Base-by-base conservation (phyloP, 345 rosid genomes). In the Salix brachista region DNA sequence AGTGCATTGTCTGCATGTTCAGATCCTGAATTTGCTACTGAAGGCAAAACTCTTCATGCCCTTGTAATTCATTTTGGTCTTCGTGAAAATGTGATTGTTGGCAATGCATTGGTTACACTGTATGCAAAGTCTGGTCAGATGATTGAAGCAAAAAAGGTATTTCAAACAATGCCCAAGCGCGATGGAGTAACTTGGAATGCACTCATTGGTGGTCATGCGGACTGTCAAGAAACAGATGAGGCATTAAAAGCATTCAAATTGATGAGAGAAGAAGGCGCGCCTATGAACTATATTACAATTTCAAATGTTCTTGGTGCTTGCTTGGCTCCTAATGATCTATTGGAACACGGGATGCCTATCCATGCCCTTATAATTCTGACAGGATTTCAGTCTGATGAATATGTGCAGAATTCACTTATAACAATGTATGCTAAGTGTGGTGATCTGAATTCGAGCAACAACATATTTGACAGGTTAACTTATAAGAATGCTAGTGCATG, bases 351-450 rank as follows among this genome's bases (percentile, higher is more conserved):
- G 75, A 88, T 82, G 87, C 86, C 94, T 44, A 83, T 91, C 68
- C 98, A 92, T 13, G 86, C 87, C 7, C 81, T 83, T 79, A 66
- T 82, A 80, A 80, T 90, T 71, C 73, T 75, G 39, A 85, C 74
- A n/a, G 97, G 98, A 78, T 83, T 90, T 75, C 91, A 89, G 76
- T 83, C 88, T 7, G 77, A 88, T 77, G 76, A 79, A 34, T 86
- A 84, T 78, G 91, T 90, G 68, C 84, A 83, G 77, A 94, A 89
- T 73, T 90, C 97, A 17, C 94, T 94, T 67, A 88, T 94, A 83
- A 87, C 84, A 32, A 90, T 90, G 97, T 94, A 94, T 67, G 92
- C 92, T 28, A 89, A 83, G 83, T 89, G 98, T 74, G 95, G 94
- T 28, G 92, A 91, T 86, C 88, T 91, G 37, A 77, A 48, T 82